A percentile compares a stretch with the other conserved stretches of the same genome.
phyloP scores from a whole-genome alignment of 495 filamentous ascomycete species.

The Penicillium flavigenum region DNA sequence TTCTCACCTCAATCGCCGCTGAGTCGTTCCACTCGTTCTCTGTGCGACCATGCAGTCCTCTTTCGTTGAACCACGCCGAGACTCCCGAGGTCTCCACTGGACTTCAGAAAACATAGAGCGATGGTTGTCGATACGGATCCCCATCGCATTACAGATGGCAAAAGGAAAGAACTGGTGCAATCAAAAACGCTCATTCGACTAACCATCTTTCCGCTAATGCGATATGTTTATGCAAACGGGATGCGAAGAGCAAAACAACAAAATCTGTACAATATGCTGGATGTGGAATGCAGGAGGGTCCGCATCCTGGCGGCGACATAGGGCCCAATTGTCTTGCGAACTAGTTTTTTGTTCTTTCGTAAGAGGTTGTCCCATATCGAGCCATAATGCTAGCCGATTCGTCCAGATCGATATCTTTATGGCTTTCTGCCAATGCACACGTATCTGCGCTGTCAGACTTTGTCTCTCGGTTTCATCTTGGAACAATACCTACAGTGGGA shows the following conservation, averaged over 20 bases:
- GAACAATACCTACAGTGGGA: constrained; percentile 61
- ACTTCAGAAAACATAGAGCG: neutral
- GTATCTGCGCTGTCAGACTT: constrained; percentile 44
- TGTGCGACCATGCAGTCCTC: constrained; percentile 5
- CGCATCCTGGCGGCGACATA: neutral
- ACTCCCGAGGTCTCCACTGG: neutral
- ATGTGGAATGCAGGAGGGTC: neutral
- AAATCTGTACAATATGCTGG: constrained; percentile 1
- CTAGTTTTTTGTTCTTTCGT: neutral
- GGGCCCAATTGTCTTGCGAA: neutral
- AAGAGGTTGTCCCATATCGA: neutral
- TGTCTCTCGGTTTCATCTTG: neutral
- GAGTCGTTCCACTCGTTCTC: neutral
- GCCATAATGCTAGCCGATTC: neutral
- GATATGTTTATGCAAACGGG: constrained; percentile 18
- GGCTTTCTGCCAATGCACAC: constrained; percentile 60
- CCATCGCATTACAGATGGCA: neutral
- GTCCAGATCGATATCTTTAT: constrained; percentile 9
- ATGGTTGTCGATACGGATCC: neutral
- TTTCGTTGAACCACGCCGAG: neutral
- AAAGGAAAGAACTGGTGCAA: constrained; percentile 5
- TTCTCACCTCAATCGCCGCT: neutral
- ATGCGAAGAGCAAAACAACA: constrained; percentile 15
- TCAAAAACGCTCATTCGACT: constrained; percentile 22
- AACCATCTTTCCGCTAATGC: constrained; percentile 25